These are phyloP conservation scores for Trichophyton rubrum DNA, from an alignment of 2,329 filamentous ascomycete genomes.

Conservation along the genomic window DNA sequence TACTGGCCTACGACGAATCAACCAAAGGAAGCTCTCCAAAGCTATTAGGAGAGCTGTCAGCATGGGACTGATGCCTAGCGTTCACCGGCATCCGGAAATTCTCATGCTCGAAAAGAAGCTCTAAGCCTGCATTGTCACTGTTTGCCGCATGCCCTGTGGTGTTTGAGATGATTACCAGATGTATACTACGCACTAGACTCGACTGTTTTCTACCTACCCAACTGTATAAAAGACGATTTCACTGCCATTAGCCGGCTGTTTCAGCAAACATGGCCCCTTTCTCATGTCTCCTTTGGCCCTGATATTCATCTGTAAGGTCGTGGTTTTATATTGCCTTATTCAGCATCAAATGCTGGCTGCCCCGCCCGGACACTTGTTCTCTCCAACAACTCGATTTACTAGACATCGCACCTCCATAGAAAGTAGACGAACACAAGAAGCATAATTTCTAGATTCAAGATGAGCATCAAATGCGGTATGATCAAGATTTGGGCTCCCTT, in stretches of 20 bases:
- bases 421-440: background rate
- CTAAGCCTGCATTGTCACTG: background rate
- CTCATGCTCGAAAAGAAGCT: slow-evolving; percentile 27
- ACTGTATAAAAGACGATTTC: background rate
- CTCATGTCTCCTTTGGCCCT: background rate
- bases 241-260: background rate
- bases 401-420: background rate
- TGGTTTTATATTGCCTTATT: background rate
- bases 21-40: slow-evolving; percentile 88
- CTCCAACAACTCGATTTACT: background rate
- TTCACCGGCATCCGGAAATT: slow-evolving; percentile 78
- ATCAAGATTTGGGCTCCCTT: background rate
- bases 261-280: background rate
- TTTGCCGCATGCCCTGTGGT: background rate
- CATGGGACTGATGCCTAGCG: slow-evolving; percentile 80
- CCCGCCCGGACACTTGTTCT: background rate
- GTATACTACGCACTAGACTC: background rate
- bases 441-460: slow-evolving; percentile 12
- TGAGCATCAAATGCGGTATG: slow-evolving; percentile 37
- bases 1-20: slow-evolving; percentile 72
- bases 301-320: background rate
- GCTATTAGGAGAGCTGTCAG: slow-evolving; percentile 81
- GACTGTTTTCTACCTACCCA: background rate
- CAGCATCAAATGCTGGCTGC: background rate
- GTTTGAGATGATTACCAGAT: slow-evolving; percentile 1